Evolutionary conservation across 2,329 filamentous ascomycete genomes (phyloP).

Genomic region (Monosporascus sp.): DNA sequence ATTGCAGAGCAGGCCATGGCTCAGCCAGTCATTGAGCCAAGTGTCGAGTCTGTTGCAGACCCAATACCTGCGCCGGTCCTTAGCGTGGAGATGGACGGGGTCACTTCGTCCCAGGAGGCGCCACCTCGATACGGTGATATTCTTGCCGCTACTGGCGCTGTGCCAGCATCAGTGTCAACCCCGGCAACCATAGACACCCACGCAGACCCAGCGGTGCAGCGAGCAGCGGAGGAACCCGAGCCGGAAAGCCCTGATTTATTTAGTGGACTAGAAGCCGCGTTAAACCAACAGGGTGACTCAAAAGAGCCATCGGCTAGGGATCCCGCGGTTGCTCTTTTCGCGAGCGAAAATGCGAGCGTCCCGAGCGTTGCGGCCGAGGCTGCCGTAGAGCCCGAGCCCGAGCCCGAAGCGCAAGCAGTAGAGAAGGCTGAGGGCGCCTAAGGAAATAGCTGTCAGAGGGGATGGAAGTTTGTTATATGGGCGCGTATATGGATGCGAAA

Average conservation of each 20-base stretch:
- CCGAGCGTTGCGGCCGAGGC: background rate
- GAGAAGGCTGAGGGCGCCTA: background rate
- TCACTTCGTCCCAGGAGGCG: background rate
- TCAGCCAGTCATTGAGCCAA: background rate
- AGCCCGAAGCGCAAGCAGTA: background rate
- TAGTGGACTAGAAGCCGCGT: conserved; percentile 39
- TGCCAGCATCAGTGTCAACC: conserved; percentile 10
- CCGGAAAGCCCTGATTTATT: conserved; percentile 38
- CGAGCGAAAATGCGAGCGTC: background rate
- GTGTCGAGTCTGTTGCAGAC: background rate
- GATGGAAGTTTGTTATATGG: background rate
- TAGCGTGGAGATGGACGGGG: background rate
- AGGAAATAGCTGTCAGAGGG: background rate
- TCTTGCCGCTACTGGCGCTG: background rate
- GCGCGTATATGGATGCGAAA: too few relatives aligned
- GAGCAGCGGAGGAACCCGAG: conserved; percentile 23
- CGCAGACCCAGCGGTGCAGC: conserved; percentile 10
- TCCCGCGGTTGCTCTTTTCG: conserved; percentile 5
- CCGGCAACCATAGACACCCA: conserved; percentile 7
- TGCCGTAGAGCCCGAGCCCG: background rate
- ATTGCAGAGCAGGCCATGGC: background rate
- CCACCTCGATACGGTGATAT: background rate
- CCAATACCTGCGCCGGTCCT: background rate
- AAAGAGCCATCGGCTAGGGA: conserved; percentile 7
- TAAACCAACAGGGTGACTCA: conserved; percentile 33